phyloP scores from a whole-genome alignment of 352 stramenopile species.

The Phytopythium cucurbitacearum region DNA sequence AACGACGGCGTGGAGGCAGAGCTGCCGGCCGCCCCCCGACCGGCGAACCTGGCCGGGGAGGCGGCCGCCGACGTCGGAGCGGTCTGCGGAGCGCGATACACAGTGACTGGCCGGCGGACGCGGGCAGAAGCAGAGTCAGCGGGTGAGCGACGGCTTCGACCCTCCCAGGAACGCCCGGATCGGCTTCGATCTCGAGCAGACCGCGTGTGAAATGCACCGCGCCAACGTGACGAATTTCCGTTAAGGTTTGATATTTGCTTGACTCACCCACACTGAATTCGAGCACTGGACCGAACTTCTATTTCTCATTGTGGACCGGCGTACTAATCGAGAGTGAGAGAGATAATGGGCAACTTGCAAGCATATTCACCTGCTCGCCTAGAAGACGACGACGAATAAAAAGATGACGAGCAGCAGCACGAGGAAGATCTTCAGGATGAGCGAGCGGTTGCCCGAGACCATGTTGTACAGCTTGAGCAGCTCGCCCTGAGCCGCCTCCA shows the following conservation, averaged over 20 bases:
- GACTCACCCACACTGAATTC: too few species aligned
- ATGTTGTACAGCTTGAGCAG: conserved; percentile 85
- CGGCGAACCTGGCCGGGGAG: conserved; percentile 2
- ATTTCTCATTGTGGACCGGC: too few species aligned
- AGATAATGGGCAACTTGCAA: too few species aligned
- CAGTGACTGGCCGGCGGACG: conserved; percentile 1
- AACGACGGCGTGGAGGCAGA: background rate
- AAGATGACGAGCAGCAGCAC: conserved; percentile 80
- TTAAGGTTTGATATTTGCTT: too few species aligned
- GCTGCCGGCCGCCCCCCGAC: conserved; percentile 2
- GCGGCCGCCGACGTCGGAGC: conserved; percentile 1
- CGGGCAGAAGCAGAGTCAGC: too few species aligned
- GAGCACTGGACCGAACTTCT: too few species aligned
- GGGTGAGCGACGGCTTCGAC: too few species aligned
- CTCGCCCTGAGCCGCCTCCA: conserved; percentile 65
- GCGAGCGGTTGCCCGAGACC: conserved; percentile 69
- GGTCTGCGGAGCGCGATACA: conserved; percentile 6
- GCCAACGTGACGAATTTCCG: too few species aligned
- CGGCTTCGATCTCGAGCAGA: too few species aligned
- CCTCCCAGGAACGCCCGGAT: too few species aligned
- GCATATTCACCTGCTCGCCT: conserved; percentile 2
- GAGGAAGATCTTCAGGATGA: conserved; percentile 87
- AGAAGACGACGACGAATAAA: conserved; percentile 83
- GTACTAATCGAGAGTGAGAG: too few species aligned
- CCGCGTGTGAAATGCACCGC: too few species aligned